Percentiles rank a stretch among this genome's conserved stretches.
Conservation (phyloP, 306 rosid species). For the Dicorynia guianensis region DNA sequence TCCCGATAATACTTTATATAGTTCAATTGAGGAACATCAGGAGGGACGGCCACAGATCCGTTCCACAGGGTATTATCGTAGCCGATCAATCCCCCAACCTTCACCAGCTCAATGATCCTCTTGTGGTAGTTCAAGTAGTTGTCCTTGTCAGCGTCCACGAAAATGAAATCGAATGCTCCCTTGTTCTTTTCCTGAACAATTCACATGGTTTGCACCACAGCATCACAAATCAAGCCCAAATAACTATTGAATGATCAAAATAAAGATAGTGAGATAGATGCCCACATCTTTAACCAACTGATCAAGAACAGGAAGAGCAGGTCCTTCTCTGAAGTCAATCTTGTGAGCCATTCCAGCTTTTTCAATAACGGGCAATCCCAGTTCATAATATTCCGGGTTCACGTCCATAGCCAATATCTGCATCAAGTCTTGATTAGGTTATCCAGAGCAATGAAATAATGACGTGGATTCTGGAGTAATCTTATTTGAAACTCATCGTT, state of each 20-base stretch:
- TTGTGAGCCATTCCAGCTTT: conserved; percentile 91
- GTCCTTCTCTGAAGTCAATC: conserved; percentile 93
- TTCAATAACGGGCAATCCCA: conserved; percentile 77
- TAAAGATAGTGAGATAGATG: neutral
- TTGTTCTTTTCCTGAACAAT: conserved; percentile 67
- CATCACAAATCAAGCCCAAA: neutral
- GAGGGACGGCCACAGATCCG: conserved; percentile 89
- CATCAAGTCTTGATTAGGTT: conserved; percentile 3
- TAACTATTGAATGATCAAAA: neutral
- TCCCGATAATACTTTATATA: conserved; percentile 88
- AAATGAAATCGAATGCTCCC: conserved; percentile 79
- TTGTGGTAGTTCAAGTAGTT: conserved; percentile 90
- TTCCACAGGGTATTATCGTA: conserved; percentile 96
- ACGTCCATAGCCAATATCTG: conserved; percentile 96
- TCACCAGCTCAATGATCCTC: conserved; percentile 80
- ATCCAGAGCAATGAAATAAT: neutral
- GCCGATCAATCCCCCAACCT: conserved; percentile 86
- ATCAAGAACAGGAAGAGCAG: conserved; percentile 93
- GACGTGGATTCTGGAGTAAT: neutral
- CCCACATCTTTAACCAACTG: conserved; percentile 70
- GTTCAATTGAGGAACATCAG: conserved; percentile 83
- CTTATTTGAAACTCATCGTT: too few relatives aligned
- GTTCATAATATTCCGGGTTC: conserved; percentile 82
- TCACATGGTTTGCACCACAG: too few relatives aligned
- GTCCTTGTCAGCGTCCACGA: conserved; percentile 92